phyloP scores from a whole-genome alignment of 2,329 filamentous ascomycete genomes.

The Grosmannia huntii region DNA sequence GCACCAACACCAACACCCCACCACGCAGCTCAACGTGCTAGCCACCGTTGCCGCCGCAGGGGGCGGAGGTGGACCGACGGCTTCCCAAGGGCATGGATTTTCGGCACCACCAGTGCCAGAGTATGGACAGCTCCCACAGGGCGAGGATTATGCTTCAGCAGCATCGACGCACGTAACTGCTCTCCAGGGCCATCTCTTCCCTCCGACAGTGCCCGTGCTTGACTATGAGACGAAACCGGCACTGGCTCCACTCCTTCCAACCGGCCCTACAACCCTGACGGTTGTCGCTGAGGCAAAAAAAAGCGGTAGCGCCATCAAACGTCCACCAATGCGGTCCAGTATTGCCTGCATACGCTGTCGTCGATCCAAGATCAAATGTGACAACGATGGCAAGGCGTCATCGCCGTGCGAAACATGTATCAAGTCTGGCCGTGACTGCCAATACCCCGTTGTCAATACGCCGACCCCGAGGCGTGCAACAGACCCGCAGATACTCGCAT shows the following conservation, averaged over 20 bases:
- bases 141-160: background rate
- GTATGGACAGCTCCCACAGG: background rate
- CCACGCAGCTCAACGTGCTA: background rate
- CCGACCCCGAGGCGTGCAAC: background rate
- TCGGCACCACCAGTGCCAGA: too few relatives aligned
- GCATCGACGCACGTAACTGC: background rate
- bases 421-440: slow-evolving; percentile 57
- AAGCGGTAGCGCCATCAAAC: slow-evolving; percentile 19
- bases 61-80: background rate
- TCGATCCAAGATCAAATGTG: slow-evolving; percentile 76
- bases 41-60: background rate
- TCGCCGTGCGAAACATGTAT: slow-evolving; percentile 65
- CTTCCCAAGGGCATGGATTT: background rate
- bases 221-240: background rate
- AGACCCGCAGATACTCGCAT: background rate
- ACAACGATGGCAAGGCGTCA: slow-evolving; percentile 55
- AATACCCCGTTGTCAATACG: slow-evolving; percentile 39
- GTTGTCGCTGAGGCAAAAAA: slow-evolving; percentile 27
- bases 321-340: slow-evolving; percentile 56
- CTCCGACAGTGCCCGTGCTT: background rate
- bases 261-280: slow-evolving; percentile 12
- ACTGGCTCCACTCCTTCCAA: background rate
- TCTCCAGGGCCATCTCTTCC: background rate
- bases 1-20: background rate
- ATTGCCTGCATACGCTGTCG: slow-evolving; percentile 68